Conservation (phyloP, 805 yeast species). For the Kuraishia floccosa region DNA sequence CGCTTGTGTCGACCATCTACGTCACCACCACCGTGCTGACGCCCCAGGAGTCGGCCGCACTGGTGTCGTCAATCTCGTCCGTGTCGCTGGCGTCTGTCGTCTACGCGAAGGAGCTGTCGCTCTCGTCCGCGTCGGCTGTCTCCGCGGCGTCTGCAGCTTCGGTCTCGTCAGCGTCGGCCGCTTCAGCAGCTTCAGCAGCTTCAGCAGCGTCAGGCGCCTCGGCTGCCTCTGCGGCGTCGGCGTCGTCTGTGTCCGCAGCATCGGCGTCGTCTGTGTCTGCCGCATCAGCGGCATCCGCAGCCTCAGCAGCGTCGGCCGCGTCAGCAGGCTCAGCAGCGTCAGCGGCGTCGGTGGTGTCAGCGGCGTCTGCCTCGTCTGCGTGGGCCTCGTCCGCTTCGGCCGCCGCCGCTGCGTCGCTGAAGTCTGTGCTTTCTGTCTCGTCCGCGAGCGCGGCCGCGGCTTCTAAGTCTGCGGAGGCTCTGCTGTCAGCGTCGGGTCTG, state of each 20-base stretch:
- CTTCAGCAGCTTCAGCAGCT: conserved; percentile 11
- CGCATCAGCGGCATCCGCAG: conserved; percentile 12
- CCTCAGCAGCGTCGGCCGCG: conserved; percentile 8
- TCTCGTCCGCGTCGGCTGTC: conserved; percentile 9
- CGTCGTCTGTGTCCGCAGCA: conserved; percentile 7
- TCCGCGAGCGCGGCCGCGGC: conserved; percentile 10
- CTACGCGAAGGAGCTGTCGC: conserved; percentile 11
- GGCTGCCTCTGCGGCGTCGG: conserved; percentile 10
- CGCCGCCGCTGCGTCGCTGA: conserved; percentile 11
- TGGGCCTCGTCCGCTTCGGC: conserved; percentile 6
- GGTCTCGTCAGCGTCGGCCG: conserved; percentile 10
- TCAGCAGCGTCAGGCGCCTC: conserved; percentile 7
- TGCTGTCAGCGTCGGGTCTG: conserved; percentile 24
- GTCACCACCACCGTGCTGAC: conserved; percentile 33
- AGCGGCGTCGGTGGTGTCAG: conserved; percentile 9
- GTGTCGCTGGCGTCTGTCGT: too few relatives aligned
- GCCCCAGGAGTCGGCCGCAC: conserved; percentile 29
- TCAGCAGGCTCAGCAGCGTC: conserved; percentile 10
- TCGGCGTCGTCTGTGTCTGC: conserved; percentile 8
- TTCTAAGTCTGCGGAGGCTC: conserved; percentile 9
- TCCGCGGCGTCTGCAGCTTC: conserved; percentile 12
- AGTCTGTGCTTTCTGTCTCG: conserved; percentile 12
- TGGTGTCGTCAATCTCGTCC: conserved; percentile 10
- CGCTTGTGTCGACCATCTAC: conserved; percentile 30
- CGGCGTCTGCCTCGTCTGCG: conserved; percentile 8